Base-by-base conservation (phyloP, 192 early-diverging fungal species). In the Coemansia sp. region DNA sequence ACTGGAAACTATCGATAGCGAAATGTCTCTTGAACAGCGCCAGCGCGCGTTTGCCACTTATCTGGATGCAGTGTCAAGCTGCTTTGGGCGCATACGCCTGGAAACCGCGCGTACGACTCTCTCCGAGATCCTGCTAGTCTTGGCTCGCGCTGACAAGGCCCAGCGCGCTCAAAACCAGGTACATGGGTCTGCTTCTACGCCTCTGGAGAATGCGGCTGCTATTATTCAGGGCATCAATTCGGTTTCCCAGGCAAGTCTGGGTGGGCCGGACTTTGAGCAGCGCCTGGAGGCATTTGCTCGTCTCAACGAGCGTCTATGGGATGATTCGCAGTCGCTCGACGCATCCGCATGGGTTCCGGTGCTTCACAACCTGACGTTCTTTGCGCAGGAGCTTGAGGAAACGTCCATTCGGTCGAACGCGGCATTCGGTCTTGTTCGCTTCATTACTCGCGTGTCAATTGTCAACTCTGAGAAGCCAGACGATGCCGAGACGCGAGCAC, bases 241-340 rank as follows among this genome's bases (percentile, higher is more conserved):
- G 2, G 92, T 87, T 61, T 94, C 94, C 17, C 57, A 70, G 14
- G 73, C 71, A 5, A 87, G 91, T 18, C 81, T 99, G 17, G 93
- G 95, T 67, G 93, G 95, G 64, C 92, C 92, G 1, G 95, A 98
- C 66, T 97, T 91, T 72, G 92, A 94, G 73, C 75, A 76, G 12
- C 87, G 94, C 5, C 87, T 98, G 64, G 88, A 85, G 45, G 92
- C 94, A 0, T 93, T 94, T 64, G 87, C 79, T 43, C 67, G 72
- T 15, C 84, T 99, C 56, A 90, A 90, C 68, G 88, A 91, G 69
- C 82, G 88, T 2, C 71, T 91, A 20, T 93, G 92, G 80, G 61
- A 70, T 35, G 45, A 64, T 12, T 33, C 65, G 9, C 73, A 61
- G 6, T 71, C 76, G 8, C 81, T 97, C n/a, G 85, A 86, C 48